Evolutionary conservation across 2,329 filamentous ascomycete genomes (phyloP).

Genomic region (Plectosphaerella plurivora): DNA sequence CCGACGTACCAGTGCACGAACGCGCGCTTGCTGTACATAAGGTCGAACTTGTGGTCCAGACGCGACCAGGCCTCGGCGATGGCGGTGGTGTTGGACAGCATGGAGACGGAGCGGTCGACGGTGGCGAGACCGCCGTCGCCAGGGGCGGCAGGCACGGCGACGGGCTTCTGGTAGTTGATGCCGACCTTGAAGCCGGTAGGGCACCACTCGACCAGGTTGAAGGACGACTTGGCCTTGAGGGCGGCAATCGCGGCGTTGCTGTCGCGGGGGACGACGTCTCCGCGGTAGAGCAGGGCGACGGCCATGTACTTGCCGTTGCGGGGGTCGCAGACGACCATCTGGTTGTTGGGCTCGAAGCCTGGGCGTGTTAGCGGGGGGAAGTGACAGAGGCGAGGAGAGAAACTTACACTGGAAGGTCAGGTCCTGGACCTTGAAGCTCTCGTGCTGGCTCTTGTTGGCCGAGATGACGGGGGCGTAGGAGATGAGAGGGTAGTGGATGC

Average conservation of each 20-base stretch:
- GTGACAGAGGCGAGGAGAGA: slow-evolving; percentile 7
- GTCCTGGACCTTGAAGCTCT: slow-evolving; percentile 83
- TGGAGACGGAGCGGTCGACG: slow-evolving; percentile 61
- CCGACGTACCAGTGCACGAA: slow-evolving; percentile 80
- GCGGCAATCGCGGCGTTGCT: slow-evolving; percentile 62
- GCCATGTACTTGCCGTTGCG: slow-evolving; percentile 76
- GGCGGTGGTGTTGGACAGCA: slow-evolving; percentile 72
- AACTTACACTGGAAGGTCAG: slow-evolving; percentile 67
- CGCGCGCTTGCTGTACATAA: slow-evolving; percentile 74
- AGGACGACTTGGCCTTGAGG: slow-evolving; percentile 67
- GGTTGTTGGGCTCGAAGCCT: slow-evolving; percentile 76
- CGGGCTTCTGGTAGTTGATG: slow-evolving; percentile 69
- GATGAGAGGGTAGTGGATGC: slow-evolving; percentile 71
- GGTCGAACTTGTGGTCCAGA: slow-evolving; percentile 71
- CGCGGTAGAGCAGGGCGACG: slow-evolving; percentile 67
- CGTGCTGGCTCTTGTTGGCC: slow-evolving; percentile 72
- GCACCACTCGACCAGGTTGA: slow-evolving; percentile 73
- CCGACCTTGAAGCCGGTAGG: slow-evolving; percentile 73
- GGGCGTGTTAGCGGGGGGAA: neutral
- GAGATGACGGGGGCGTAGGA: slow-evolving; percentile 70
- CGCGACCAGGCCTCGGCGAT: slow-evolving; percentile 71
- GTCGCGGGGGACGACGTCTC: slow-evolving; percentile 67
- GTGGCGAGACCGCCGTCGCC: slow-evolving; percentile 55
- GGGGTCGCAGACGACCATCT: slow-evolving; percentile 73
- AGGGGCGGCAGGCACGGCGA: slow-evolving; percentile 49